These are phyloP conservation scores for Flaveria floridana DNA, from an alignment of 140 eudicot species.

Conservation along the genomic window DNA sequence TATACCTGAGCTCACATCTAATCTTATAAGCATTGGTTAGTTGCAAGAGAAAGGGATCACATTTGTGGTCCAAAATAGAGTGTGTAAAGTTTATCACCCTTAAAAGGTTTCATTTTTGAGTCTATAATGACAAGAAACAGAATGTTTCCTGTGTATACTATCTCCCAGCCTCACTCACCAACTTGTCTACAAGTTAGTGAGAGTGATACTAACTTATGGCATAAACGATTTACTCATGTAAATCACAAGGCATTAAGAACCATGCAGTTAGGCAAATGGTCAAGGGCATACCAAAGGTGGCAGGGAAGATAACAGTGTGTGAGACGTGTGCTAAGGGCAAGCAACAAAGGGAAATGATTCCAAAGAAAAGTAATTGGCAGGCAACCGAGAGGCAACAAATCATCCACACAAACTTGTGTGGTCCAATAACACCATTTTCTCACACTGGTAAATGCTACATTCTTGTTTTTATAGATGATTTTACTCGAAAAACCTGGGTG, in stretches of 20 bases:
- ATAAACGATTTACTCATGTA: not conserved
- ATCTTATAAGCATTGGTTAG: not conserved
- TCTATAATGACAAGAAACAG: not conserved
- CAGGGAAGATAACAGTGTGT: not conserved
- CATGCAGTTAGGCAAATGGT: constrained; percentile 2
- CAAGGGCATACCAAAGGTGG: not conserved
- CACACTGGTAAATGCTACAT: too few relatives aligned
- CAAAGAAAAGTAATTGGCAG: not conserved
- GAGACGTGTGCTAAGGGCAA: not conserved
- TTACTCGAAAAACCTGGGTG: not conserved
- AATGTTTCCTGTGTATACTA: not conserved
- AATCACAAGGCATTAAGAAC: not conserved
- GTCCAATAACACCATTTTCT: too few relatives aligned
- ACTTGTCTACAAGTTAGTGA: not conserved
- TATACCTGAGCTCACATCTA: not conserved
- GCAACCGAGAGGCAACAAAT: not conserved
- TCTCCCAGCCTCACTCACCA: not conserved
- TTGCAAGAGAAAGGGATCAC: not conserved
- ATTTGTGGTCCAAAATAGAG: not conserved
- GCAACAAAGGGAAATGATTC: not conserved
- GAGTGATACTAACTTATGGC: not conserved
- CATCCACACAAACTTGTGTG: too few relatives aligned
- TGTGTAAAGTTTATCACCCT: not conserved
- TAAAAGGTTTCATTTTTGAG: not conserved
- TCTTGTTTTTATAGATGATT: too few relatives aligned